Evolutionary conservation across 768 basidiomycete species (phyloP).

Genomic region (Clavaria fumosa): DNA sequence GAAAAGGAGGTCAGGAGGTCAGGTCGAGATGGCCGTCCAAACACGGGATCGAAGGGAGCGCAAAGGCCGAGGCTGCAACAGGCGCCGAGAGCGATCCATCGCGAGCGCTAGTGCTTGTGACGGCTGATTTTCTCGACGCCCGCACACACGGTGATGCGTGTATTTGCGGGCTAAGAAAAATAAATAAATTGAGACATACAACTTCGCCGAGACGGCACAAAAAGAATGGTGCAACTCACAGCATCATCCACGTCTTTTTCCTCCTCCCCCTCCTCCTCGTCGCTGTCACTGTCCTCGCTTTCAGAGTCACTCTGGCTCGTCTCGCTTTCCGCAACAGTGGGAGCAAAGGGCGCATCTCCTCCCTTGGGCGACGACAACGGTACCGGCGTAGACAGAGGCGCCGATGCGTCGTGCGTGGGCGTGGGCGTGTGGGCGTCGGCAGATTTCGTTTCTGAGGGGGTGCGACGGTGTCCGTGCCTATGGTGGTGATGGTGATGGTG

Average conservation of each 20-base stretch:
- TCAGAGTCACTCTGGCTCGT: constrained; percentile 13
- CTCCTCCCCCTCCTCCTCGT: constrained; percentile 17
- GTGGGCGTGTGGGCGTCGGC: not conserved
- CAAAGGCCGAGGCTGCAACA: no score
- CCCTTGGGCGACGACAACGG: constrained; percentile 1
- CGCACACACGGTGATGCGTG: constrained; percentile 25
- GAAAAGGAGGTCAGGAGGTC: no score
- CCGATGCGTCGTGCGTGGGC: not conserved
- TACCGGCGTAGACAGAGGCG: constrained; percentile 3
- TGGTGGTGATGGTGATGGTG: not conserved
- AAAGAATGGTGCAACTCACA: constrained; percentile 9
- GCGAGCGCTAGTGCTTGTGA: constrained; percentile 22
- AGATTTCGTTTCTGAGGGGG: not conserved
- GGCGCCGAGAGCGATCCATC: no score
- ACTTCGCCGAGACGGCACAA: constrained; percentile 8
- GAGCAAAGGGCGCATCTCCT: no score
- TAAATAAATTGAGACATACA: constrained; percentile 15
- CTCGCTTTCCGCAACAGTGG: no score
- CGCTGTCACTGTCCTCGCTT: constrained; percentile 8
- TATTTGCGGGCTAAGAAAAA: constrained; percentile 15
- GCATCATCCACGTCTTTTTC: constrained; percentile 17
- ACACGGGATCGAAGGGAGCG: no score
- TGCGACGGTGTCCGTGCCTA: not conserved
- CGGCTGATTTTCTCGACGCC: constrained; percentile 37
- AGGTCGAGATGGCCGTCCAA: no score